phyloP scores from a whole-genome alignment of 108 stramenopile genomes.

The Pseudonitzschia pungens region DNA sequence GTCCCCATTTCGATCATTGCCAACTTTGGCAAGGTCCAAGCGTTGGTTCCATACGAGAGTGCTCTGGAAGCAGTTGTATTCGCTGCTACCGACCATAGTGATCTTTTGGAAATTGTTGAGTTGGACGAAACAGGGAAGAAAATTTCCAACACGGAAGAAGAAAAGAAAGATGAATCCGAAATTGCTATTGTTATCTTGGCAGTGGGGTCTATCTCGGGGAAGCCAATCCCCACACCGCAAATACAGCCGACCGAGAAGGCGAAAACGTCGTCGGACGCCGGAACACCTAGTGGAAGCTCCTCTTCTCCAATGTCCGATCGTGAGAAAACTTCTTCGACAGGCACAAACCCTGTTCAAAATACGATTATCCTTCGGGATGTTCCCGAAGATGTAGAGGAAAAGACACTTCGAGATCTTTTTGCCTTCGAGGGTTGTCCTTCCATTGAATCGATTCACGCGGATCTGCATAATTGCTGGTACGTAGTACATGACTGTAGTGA shows the following conservation, averaged over 20 bases:
- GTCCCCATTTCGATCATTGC: constrained; percentile 56
- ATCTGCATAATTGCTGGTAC: constrained; percentile 59
- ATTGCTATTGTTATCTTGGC: constrained; percentile 17
- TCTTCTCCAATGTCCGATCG: background rate
- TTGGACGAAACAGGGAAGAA: constrained; percentile 14
- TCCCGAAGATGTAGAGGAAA: constrained; percentile 34
- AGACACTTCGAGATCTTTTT: constrained; percentile 44
- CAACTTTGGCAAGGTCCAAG: constrained; percentile 56
- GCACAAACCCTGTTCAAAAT: constrained; percentile 24
- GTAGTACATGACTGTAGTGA: no score
- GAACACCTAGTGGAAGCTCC: background rate
- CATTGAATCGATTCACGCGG: constrained; percentile 34
- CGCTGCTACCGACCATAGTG: constrained; percentile 39
- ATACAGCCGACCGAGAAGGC: background rate
- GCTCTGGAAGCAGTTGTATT: constrained; percentile 21
- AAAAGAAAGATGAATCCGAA: constrained; percentile 8
- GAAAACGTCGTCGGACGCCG: background rate
- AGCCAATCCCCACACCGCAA: constrained; percentile 33
- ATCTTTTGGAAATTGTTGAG: constrained; percentile 42
- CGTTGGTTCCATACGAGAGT: constrained; percentile 29
- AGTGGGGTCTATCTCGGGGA: constrained; percentile 30
- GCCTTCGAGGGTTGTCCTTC: constrained; percentile 35
- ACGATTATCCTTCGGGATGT: constrained; percentile 58
- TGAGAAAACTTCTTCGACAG: background rate
- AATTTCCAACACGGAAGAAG: constrained; percentile 10